Percentiles rank a stretch among this genome's conserved stretches.
These are phyloP conservation scores for Dunaliella primolecta DNA, from an alignment of 139 green algal species.

Conservation along the genomic window DNA sequence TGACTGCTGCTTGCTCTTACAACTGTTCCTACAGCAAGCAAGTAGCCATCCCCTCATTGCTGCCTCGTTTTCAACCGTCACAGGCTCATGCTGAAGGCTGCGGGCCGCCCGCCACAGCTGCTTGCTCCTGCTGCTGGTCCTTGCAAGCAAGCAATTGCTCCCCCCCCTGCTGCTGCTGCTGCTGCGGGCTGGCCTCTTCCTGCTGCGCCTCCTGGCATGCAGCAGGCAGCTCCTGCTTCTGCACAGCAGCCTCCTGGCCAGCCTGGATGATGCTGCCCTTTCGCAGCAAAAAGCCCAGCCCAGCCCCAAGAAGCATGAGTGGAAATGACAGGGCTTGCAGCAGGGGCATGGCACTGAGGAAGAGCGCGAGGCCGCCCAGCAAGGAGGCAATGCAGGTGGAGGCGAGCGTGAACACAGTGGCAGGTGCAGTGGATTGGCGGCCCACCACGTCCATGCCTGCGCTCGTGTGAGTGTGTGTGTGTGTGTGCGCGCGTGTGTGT, in stretches of 20 bases:
- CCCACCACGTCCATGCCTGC: slow-evolving; percentile 62
- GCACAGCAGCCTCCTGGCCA: background rate
- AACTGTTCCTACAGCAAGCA: no score
- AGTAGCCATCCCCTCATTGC: no score
- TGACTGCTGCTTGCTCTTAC: no score
- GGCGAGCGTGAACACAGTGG: slow-evolving; percentile 23
- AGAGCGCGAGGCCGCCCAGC: slow-evolving; percentile 25
- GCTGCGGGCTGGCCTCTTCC: no score
- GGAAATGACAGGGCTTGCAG: background rate
- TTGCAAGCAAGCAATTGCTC: background rate
- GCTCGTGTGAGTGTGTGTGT: no score
- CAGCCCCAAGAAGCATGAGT: background rate
- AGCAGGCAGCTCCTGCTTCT: background rate
- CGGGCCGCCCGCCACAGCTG: background rate
- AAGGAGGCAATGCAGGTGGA: slow-evolving; percentile 34
- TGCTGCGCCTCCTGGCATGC: background rate
- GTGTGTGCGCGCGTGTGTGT: no score
- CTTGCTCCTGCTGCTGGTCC: background rate
- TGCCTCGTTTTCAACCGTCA: no score
- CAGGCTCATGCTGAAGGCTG: no score
- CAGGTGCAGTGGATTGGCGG: slow-evolving; percentile 31
- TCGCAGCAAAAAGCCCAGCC: background rate
- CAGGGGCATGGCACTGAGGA: background rate
- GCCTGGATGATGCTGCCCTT: background rate
- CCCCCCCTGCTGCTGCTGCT: background rate